A percentile compares a stretch with the other conserved stretches of the same genome.
These are phyloP conservation scores for Fusarium sambucinum DNA, from an alignment of 2,329 filamentous ascomycete genomes.

Conservation along the genomic window DNA sequence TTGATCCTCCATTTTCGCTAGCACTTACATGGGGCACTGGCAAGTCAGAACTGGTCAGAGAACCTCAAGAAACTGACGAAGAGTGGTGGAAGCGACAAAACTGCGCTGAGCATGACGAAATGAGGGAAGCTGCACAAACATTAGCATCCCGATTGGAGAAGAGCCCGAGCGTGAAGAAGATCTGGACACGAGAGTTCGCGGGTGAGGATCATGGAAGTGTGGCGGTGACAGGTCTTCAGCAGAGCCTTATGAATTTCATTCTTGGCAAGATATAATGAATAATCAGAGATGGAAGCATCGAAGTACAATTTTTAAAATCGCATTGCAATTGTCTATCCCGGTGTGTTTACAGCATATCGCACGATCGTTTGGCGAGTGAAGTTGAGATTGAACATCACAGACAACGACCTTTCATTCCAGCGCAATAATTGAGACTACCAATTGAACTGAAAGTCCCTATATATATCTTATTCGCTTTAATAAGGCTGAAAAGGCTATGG, in stretches of 20 bases:
- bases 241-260: slow-evolving; percentile 43
- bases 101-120: slow-evolving; percentile 44
- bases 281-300: background rate
- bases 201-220: slow-evolving; percentile 47
- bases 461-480: rapidly evolving
- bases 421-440: background rate
- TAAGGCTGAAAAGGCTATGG: no score
- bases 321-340: background rate
- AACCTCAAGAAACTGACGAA: slow-evolving; percentile 48
- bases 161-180: slow-evolving; percentile 31
- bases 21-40: slow-evolving; percentile 51
- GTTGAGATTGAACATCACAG: background rate
- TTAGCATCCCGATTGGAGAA: slow-evolving; percentile 37
- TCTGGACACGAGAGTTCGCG: slow-evolving; percentile 45
- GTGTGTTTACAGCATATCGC: no score
- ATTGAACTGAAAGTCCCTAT: background rate
- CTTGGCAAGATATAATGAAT: slow-evolving; percentile 19
- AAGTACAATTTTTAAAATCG: background rate
- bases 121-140: slow-evolving; percentile 34
- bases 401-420: background rate
- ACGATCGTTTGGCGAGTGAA: background rate
- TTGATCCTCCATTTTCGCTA: slow-evolving; percentile 48
- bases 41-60: slow-evolving; percentile 49
- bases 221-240: slow-evolving; percentile 39
- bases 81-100: slow-evolving; percentile 48